Base-by-base conservation (phyloP, 2,329 filamentous ascomycete genomes). In the Whalleya microplaca region DNA sequence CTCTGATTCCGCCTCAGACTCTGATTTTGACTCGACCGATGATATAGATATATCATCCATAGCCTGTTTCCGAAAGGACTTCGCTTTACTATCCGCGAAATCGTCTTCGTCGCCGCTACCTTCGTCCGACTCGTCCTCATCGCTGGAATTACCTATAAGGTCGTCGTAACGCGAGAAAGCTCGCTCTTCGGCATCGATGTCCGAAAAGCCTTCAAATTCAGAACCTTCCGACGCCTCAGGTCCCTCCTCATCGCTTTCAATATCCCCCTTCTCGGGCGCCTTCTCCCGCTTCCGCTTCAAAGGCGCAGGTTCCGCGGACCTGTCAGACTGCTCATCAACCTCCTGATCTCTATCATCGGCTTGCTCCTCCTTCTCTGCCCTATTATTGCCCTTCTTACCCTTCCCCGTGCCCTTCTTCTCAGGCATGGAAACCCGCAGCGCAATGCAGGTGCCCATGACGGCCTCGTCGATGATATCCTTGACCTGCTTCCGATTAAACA, bases 401-500 rank as follows among this genome's bases (percentile, higher is more conserved):
- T 73, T 75, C 45, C 67, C 66, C 47, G 69, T 70, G 40, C 64
- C 67, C 60, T 66, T 72, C 66, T 76, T 80, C 42, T 79, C 77
- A 0, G 82, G 80, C 51, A 78, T 70, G 2, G 78, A 69, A 0
- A 85, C 75, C 2, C 78, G 73, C 16, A 86, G 71, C 2, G 74
- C 71, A 45, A 74, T 69, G 66, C 83, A 85, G 2, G 84, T 76
- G 23, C 73, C 77, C 53, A 73, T 72, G 14, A 84, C 62, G 1
- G 81, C 82, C 64, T 77, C 75, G 21, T 80, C 76, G 9, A 83
- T 71, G 2, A 77, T 76, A 48, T 79, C 74, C 61, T 78, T 79
- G 51, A 85, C 82, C 27, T 78, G 74, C 5, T 76, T 76, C 50
- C 77, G 74, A 56, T 82, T 84, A 67, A 80, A 85, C 2, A 86